A percentile compares a stretch with the other conserved stretches of the same genome.
Conservation (phyloP, 2,329 filamentous ascomycete genomes). For the Coleophoma eucalyptorum region DNA sequence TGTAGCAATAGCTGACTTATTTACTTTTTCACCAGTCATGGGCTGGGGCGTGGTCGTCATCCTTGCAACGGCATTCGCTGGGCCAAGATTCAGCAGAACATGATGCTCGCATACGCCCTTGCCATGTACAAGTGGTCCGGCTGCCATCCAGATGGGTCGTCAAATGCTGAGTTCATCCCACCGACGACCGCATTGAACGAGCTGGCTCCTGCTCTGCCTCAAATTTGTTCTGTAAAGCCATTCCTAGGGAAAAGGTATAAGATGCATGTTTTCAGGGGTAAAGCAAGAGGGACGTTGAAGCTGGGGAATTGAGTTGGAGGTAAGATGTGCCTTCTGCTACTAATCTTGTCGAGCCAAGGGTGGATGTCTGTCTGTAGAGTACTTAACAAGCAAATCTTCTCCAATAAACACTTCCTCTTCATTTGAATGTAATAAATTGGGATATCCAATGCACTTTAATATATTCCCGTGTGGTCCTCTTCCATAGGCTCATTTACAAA, state of each 20-base stretch:
- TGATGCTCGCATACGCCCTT: constrained; percentile 4
- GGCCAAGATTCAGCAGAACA: constrained; percentile 14
- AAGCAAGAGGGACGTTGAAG: not conserved
- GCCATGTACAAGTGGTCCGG: not conserved
- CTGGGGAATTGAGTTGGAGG: not conserved
- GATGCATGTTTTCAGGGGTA: not conserved
- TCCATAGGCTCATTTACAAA: not conserved
- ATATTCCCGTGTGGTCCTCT: not conserved
- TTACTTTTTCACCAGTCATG: constrained; percentile 4
- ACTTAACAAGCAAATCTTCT: not conserved
- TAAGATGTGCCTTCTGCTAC: not conserved
- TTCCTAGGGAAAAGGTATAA: not conserved
- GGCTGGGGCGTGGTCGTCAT: constrained; percentile 14
- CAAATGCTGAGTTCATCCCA: not conserved
- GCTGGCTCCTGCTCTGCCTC: not conserved
- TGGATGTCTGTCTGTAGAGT: not conserved
- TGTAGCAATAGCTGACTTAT: constrained; percentile 3
- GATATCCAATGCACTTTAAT: not conserved
- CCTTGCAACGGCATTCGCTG: constrained; percentile 12
- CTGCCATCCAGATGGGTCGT: not conserved
- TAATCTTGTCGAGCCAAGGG: not conserved
- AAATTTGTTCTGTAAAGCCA: not conserved
- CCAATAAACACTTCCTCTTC: not conserved
- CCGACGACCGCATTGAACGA: not conserved
- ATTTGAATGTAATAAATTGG: not conserved